phyloP scores from a whole-genome alignment of 805 yeast genomes.

The Wickerhamomyces hampshirensis region DNA sequence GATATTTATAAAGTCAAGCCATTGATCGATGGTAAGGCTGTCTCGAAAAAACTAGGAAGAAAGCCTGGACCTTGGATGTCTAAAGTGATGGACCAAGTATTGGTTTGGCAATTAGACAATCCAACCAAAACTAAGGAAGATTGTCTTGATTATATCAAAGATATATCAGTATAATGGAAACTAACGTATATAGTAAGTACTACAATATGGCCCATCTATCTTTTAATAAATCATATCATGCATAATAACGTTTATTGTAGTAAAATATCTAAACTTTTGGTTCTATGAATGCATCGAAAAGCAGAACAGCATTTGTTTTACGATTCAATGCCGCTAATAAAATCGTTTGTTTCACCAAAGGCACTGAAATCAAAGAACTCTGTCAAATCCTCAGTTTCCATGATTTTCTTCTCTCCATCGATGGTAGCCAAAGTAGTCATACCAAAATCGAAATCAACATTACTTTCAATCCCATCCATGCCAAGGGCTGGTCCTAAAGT shows the following conservation, averaged over 20 bases:
- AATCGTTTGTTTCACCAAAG: conserved; percentile 21
- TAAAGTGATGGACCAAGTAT: conserved; percentile 44
- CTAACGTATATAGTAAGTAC: no score
- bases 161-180: conserved; percentile 17
- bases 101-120: conserved; percentile 75
- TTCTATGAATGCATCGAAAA: no score
- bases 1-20: conserved; percentile 51
- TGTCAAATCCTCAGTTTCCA: conserved; percentile 5
- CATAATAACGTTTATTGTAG: conserved; percentile 3
- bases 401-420: background rate
- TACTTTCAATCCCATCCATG: conserved; percentile 6
- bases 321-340: no score
- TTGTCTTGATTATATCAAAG: conserved; percentile 40
- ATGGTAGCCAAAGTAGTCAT: background rate
- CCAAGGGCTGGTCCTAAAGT: conserved; percentile 22
- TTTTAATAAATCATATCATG: conserved; percentile 2
- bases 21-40: conserved; percentile 69
- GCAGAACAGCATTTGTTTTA: no score
- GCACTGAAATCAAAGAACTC: conserved; percentile 23
- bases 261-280: no score
- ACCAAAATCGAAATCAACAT: conserved; percentile 2
- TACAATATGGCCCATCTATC: background rate
- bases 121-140: conserved; percentile 53
- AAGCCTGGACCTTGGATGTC: conserved; percentile 91
- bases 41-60: conserved; percentile 43